phyloP scores from a whole-genome alignment of 345 rosid genomes.

The Cardamine resedifolia region DNA sequence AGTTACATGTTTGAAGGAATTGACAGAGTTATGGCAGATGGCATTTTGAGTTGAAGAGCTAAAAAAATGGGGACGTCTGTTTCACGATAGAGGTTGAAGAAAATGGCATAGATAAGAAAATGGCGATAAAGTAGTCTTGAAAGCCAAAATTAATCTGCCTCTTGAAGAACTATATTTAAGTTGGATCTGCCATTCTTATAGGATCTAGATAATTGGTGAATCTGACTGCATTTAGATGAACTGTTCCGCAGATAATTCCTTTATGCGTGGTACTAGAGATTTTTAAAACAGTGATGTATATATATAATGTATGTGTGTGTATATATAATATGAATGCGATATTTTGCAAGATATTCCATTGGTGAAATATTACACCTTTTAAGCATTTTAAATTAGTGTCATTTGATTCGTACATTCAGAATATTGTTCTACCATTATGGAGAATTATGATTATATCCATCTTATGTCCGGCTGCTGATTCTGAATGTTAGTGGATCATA shows the following conservation, averaged over 20 bases:
- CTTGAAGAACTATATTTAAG: not conserved
- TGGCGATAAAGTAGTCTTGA: not conserved
- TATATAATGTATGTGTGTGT: not conserved
- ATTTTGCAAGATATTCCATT: not conserved
- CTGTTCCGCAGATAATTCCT: not conserved
- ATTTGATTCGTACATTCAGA: not conserved
- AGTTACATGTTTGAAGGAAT: conserved; percentile 22
- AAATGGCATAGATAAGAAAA: not conserved
- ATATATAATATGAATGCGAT: not conserved
- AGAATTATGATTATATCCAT: not conserved
- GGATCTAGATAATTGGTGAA: conserved; percentile 1
- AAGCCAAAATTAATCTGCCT: not conserved
- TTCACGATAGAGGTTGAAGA: not conserved
- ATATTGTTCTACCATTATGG: not conserved
- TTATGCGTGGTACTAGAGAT: not conserved
- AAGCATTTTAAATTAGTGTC: not conserved
- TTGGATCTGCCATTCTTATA: not conserved
- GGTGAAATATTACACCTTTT: too few relatives aligned
- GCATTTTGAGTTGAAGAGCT: conserved; percentile 15
- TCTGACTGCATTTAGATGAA: not conserved
- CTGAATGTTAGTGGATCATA: not conserved
- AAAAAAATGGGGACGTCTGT: not conserved
- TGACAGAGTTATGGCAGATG: conserved; percentile 11
- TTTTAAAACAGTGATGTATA: not conserved
- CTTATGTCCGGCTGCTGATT: not conserved